Evolutionary conservation across 83 land plant species (phyloP), one percentile per base, ranked within the genome.

Genomic region (Diphasiastrum complanatum): DNA sequence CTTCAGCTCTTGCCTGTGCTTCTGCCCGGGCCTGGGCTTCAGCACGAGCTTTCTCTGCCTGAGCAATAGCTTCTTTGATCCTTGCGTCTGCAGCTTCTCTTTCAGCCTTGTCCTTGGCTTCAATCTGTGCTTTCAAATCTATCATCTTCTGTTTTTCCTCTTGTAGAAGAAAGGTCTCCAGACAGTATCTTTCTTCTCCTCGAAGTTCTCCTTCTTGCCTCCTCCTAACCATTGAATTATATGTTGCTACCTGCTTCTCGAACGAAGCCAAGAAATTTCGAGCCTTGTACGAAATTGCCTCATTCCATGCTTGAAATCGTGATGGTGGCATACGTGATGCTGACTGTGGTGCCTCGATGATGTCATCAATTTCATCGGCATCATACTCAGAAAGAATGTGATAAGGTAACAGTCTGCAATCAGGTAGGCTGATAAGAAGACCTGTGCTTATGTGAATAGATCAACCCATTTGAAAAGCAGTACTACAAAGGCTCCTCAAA

Each of bases 331-430:
- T 61, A 34, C 75, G 82, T 29, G 84, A 84, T 45, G 81, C 78
- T 2, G 79, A 71, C 50, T 77, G 84, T 26, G 77, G 56, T 23
- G 85, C 89, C 33, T 81, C 75, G 8, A 79, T 78, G 51, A 62
- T 78, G 62, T 86, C 91, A 62, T 86, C 91, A 18, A 54, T n/a
- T 33, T 83, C 91, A 50, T 86, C 91, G 26, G 82, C 74, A 38
- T 86, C 91, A 64, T 80, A 80, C 69, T 86, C 91, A 5, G 91
- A 79, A 29, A 86, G 85, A 24, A 86, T 84, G 71, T 86, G 91
- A 50, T 86, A 86, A 60, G 91, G 91, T 22, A 86, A 60, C 6
- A 86, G 23, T 75, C 91, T 86, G 74, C 57, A 79, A 34, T n/a
- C n/a, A n/a, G n/a, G n/a, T n/a, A n/a, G n/a, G n/a, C n/a, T n/a